Base-by-base conservation (phyloP, 2,329 filamentous ascomycete species). In the Zymoseptoria tritici region DNA sequence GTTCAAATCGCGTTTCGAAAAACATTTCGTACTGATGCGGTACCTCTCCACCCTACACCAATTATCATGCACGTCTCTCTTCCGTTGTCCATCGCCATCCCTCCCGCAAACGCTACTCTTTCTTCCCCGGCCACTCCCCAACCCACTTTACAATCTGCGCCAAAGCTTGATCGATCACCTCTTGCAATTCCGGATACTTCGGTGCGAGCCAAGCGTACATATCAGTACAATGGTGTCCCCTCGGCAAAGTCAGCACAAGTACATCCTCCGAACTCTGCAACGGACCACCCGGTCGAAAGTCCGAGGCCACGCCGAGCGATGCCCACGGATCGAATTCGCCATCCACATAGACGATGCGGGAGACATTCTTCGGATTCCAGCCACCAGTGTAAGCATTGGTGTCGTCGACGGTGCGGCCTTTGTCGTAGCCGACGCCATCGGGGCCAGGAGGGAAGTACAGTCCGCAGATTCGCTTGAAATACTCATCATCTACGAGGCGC, bases 281-380 rank as follows among this genome's bases (percentile, higher is more conserved):
- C 1, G 83, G 81, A 0, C 84, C 84, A 5, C 78, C 80, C 0
- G 83, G 81, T 20, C 83, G 76, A 67, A 79, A 78, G 24, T 77
- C 74, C 19, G 81, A 81, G 0, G 78, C 80, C 0, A 86, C 78
- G 3, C 78, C 78, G 0, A 80, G 77, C 2, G 81, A 78, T 36
- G 79, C 75, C 84, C 84, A 86, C 5, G 83, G 84, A 68, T 87
- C 84, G 58, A 75, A 81, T 70, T 84, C 76, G 52, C 80, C 84
- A 64, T 86, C 85, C 4, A 79, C 77, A 75, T 80, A 85, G 24
- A 85, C 75, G 19, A 87, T 72, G 2, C 83, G 78, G 16, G 78
- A 80, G 1, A 79, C 80, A 53, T 85, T 86, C 36, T 75, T 77
- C 20, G 78, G 69, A 57, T 70, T 60, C 84, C 84, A 87, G 29